Evolutionary conservation across 257 asterid species (phyloP), one percentile per base, ranked within the genome.

Genomic region (Solanum clarkiae): DNA sequence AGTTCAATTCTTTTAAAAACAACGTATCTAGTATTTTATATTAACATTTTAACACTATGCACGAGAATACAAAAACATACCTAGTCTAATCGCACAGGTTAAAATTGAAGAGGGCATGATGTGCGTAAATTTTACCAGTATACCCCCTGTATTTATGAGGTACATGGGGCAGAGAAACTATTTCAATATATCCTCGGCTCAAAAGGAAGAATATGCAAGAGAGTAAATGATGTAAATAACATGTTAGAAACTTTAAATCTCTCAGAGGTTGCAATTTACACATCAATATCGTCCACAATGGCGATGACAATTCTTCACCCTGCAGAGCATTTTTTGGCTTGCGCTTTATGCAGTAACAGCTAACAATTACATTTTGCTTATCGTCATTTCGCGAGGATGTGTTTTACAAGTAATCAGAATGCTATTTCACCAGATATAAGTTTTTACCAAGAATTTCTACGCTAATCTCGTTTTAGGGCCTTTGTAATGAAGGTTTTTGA

Each of bases 401-500:
- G 51, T 17, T 47, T 42, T 44, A 63, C 53, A 24, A 18, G 45
- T 44, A 55, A 57, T 79, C 36, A 11, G 80, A 83, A 42, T 62
- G 85, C 79, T 32, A 88, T 80, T 80, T 47, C 59, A 59, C 47
- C 79, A 40, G 71, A 75, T 14, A 65, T 45, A 24, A 17, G 77
- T 66, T 4, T 85, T 85, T 53, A 80, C 66, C 75, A 75, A 71
- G 66, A 26, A 45, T 3, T 84, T 60, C 72, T 32, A 81, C n/a
- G 8, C 91, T 92, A 97, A 88, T 97, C 99, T 86, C 86, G 92
- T 88, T 97, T 97, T 91, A 93, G 86, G 59, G 98, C 97, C 90
- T 94, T 97, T 66, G 94, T 89, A 80, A 97, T 92, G 89, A 92
- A 90, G 84, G 93, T 88, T 92, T 92, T 91, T 17, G 90, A 89